Evolutionary conservation across 208 protist species (phyloP), one percentile per base, ranked within the genome.

Genomic region (Leishmania tarentolae): DNA sequence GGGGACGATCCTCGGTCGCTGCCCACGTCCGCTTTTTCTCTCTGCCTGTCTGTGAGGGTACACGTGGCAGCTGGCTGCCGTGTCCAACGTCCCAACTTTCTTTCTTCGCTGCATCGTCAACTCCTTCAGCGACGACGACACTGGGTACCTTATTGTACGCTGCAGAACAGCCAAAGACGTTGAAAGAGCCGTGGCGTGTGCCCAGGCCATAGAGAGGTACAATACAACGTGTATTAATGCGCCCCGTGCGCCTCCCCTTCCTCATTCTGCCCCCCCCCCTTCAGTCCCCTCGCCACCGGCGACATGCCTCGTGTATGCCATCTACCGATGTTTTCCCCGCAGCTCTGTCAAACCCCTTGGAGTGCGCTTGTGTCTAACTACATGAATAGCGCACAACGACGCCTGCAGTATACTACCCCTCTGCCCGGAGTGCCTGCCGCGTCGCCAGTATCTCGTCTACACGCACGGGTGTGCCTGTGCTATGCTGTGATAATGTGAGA

Each of bases 371-470:
- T 9, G 0, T 19, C 15, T 24, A 9, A 57, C 52, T 4, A 24
- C 17, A 57, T 24, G 52, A 19, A 28, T 24, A 57, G 1, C 19
- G 52, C 52, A 57, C 52, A 57, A 57, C 17, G 19, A 19, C 52
- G 17, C 24, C 17, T 24, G 53, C 53, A 21, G 21, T 21, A 59
- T 28, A 59, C 21, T 59, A 11, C 53, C 53, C 6, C 53, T n/a
- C 7, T 59, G 24, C 56, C 56, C 24, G 59, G n/a, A 65, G 46
- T 44, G 70, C 70, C 70, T 56, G 57, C 37, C 13, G 44, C 78
- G n/a, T n/a, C 68, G 68, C 68, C 68, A 44, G 47, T 44, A 73
- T 73, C 68, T 47, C 28, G 68, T 35, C 42, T 11, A 52, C 68
- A 52, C 44, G 9, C n/a, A 42, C 68, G 68, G 47, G 21, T 44